Percentiles rank a stretch among this genome's conserved stretches.
Conservation (phyloP, 176 grass and related monocot genomes). For the Tillandsia leiboldiana region DNA sequence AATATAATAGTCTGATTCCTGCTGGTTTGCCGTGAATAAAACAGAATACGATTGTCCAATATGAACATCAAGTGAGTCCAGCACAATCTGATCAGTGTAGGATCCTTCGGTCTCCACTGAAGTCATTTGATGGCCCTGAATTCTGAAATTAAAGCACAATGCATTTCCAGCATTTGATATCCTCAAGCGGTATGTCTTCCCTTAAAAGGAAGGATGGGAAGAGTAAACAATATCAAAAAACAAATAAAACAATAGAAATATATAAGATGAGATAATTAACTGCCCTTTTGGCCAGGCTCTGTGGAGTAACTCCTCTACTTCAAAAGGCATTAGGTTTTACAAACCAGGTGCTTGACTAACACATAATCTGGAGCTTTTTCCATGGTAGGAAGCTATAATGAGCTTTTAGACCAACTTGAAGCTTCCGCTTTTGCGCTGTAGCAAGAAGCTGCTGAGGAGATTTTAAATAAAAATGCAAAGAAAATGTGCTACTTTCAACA, state of each 20-base stretch:
- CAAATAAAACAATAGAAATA: not conserved
- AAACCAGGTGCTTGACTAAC: not conserved
- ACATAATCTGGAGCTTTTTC: not conserved
- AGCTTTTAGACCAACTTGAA: not conserved
- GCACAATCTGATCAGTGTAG: constrained; percentile 8
- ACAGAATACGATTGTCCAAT: constrained; percentile 8
- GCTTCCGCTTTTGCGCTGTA: not conserved
- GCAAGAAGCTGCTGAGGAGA: too few relatives aligned
- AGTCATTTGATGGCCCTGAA: constrained; percentile 4
- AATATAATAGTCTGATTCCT: constrained; percentile 10
- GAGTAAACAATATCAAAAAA: not conserved
- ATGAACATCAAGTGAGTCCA: constrained; percentile 8
- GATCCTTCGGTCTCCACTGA: constrained; percentile 10
- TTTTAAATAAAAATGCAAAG: too few relatives aligned
- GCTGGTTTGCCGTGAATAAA: constrained; percentile 5
- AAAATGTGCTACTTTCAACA: too few relatives aligned
- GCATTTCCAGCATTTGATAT: constrained; percentile 4
- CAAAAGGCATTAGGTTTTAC: not conserved
- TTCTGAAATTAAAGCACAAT: constrained; percentile 9
- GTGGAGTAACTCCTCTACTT: not conserved
- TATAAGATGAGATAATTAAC: too few relatives aligned
- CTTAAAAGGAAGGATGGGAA: not conserved
- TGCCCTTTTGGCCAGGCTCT: too few relatives aligned
- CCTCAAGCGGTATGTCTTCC: constrained; percentile 7
- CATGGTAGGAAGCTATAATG: not conserved